Conservation (phyloP, 805 yeast species). For the Kodamaea nitidulidarum region DNA sequence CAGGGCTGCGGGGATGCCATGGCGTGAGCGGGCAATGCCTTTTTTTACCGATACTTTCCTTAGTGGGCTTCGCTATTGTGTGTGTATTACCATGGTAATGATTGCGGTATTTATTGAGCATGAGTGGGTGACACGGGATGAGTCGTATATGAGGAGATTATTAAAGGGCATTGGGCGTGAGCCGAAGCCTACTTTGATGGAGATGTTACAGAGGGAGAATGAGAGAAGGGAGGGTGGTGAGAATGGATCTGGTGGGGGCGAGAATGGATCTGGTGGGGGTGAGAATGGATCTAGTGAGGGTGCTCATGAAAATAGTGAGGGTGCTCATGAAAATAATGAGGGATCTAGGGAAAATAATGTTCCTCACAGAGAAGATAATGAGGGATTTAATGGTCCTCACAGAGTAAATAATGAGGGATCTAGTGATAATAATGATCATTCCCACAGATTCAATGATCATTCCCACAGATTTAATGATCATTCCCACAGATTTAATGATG, state of each 20-base stretch:
- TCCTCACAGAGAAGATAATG: neutral
- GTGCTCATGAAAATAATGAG: neutral
- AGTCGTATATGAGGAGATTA: slow-evolving; percentile 59
- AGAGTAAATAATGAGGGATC: neutral
- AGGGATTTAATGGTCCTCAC: no score
- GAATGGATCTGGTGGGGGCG: no score
- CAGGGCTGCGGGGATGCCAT: neutral
- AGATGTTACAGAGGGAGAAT: slow-evolving; percentile 21
- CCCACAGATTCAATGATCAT: no score
- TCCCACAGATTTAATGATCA: no score
- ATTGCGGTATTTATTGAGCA: slow-evolving; percentile 53
- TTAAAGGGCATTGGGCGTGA: slow-evolving; percentile 57
- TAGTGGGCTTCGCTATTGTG: slow-evolving; percentile 37
- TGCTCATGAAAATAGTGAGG: no score
- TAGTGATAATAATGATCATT: no score
- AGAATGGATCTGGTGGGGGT: no score
- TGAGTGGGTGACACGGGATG: slow-evolving; percentile 69
- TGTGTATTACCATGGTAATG: slow-evolving; percentile 38
- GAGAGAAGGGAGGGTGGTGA: neutral
- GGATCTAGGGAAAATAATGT: neutral
- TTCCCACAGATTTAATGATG: no score
- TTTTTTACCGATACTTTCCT: slow-evolving; percentile 28
- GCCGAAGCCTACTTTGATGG: slow-evolving; percentile 39
- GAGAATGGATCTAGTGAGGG: no score
- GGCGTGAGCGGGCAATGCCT: slow-evolving; percentile 3